Percentiles rank a stretch among this genome's conserved stretches.
Evolutionary conservation across 2,329 filamentous ascomycete genomes (phyloP).

Genomic region (Cyphellophora europaea): DNA sequence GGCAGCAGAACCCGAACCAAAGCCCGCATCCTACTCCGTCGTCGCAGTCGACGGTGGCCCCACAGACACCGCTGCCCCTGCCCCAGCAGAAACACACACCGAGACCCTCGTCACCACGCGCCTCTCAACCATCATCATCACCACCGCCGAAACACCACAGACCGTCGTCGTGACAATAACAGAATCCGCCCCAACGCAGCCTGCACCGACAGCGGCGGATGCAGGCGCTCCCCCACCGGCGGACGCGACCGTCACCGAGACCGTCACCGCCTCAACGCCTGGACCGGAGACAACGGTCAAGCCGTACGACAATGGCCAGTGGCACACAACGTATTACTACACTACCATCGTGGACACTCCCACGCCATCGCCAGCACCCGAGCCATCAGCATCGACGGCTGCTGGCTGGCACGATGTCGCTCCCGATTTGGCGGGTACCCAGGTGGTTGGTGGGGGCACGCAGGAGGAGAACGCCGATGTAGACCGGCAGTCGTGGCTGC

Average conservation of each 20-base stretch:
- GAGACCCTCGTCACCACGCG: slow-evolving; percentile 21
- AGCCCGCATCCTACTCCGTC: slow-evolving; percentile 22
- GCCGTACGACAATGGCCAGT: slow-evolving; percentile 22
- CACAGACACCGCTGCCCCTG: slow-evolving; percentile 12
- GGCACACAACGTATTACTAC: slow-evolving; percentile 23
- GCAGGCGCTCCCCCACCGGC: slow-evolving; percentile 5
- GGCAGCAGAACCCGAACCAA: slow-evolving; percentile 2
- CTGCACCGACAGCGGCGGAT: slow-evolving; percentile 3
- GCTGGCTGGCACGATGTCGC: not conserved
- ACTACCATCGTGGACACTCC: slow-evolving; percentile 4
- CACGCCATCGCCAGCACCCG: slow-evolving; percentile 2
- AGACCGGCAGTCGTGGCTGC: not conserved
- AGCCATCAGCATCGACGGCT: slow-evolving; percentile 2
- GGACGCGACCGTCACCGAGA: slow-evolving; percentile 9
- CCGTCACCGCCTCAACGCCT: slow-evolving; percentile 12
- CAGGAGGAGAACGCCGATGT: not conserved
- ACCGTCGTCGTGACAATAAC: slow-evolving; percentile 17
- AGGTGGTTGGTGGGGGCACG: not conserved
- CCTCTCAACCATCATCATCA: slow-evolving; percentile 18
- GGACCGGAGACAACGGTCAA: slow-evolving; percentile 14
- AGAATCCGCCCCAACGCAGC: slow-evolving; percentile 1
- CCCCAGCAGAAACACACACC: slow-evolving; percentile 18
- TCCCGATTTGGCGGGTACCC: not conserved
- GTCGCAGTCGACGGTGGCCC: slow-evolving; percentile 24
- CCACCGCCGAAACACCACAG: slow-evolving; percentile 13